Percentiles rank a stretch among this genome's conserved stretches.
phyloP scores from a whole-genome alignment of 2,329 filamentous ascomycete genomes.

The Colletotrichum trifolii region DNA sequence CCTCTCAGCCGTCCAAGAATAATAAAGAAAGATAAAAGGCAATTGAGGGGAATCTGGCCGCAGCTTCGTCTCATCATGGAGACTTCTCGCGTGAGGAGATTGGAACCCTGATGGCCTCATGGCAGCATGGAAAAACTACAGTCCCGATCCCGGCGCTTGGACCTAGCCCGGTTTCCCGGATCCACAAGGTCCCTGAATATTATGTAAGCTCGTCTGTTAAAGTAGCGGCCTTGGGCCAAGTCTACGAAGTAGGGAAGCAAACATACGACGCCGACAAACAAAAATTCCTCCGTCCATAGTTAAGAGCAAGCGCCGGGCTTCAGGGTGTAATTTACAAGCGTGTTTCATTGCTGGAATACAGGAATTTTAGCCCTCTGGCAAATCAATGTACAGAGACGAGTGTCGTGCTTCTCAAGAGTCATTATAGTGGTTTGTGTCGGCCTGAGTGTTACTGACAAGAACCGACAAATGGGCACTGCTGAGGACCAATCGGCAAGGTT shows the following conservation, averaged over 20 bases:
- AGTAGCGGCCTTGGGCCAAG: too few species aligned
- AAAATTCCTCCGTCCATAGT: neutral
- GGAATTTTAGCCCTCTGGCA: neutral
- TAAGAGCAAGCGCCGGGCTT: neutral
- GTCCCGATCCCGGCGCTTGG: slow-evolving; percentile 12
- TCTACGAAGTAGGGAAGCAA: too few species aligned
- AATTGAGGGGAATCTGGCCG: slow-evolving; percentile 13
- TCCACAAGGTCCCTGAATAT: too few species aligned
- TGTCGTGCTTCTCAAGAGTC: neutral
- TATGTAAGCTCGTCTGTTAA: too few species aligned
- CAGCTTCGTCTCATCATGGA: slow-evolving; percentile 31
- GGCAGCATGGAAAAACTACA: slow-evolving; percentile 28
- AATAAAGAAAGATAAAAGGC: neutral
- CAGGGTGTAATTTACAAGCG: neutral
- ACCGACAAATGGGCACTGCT: too few species aligned
- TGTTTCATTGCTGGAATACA: slow-evolving; percentile 1
- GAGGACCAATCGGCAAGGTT: too few species aligned
- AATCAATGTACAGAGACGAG: neutral
- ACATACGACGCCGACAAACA: too few species aligned
- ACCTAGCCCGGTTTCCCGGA: too few species aligned
- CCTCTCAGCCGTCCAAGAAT: neutral
- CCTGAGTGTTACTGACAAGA: too few species aligned
- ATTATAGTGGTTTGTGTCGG: neutral
- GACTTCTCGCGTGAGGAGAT: slow-evolving; percentile 24
- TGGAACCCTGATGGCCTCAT: slow-evolving; percentile 30